A percentile compares a stretch with the other conserved stretches of the same genome.
Evolutionary conservation across 371 early-diverging fungal genomes (phyloP).

Genomic region (Fennellomyces sp.): DNA sequence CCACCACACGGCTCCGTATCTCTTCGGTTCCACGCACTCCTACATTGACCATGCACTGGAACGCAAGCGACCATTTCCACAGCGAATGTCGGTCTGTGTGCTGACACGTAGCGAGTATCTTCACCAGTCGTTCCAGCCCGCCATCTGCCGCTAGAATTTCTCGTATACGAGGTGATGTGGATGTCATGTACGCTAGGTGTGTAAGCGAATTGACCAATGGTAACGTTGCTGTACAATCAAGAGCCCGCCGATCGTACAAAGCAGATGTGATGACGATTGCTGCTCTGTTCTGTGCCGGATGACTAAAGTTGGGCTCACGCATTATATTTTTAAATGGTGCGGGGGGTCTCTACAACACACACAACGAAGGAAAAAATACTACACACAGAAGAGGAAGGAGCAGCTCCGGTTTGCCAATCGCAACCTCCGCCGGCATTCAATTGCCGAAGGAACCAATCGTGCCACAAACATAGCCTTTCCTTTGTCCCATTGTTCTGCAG

Average conservation of each 20-base stretch:
- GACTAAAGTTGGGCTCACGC: constrained; percentile 80
- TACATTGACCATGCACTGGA: constrained; percentile 82
- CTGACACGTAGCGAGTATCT: constrained; percentile 62
- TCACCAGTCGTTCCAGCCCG: constrained; percentile 81
- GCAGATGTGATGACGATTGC: constrained; percentile 75
- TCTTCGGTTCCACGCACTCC: constrained; percentile 82
- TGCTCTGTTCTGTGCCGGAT: constrained; percentile 72
- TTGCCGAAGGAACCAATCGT: too few species aligned
- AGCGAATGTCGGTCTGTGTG: constrained; percentile 67
- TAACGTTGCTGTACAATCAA: constrained; percentile 83
- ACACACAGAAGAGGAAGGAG: too few species aligned
- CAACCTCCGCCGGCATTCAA: too few species aligned
- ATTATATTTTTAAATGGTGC: too few species aligned
- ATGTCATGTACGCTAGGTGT: constrained; percentile 81
- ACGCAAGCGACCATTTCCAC: constrained; percentile 82
- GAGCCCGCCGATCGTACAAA: constrained; percentile 85
- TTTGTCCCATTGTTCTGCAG: too few species aligned
- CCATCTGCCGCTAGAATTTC: constrained; percentile 84
- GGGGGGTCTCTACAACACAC: too few species aligned
- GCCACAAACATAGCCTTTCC: too few species aligned
- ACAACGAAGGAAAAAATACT: too few species aligned
- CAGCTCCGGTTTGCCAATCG: too few species aligned
- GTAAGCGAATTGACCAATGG: constrained; percentile 85
- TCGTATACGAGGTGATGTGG: constrained; percentile 77
- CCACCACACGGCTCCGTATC: constrained; percentile 81